Percentiles rank a stretch among this genome's conserved stretches.
phyloP scores from a whole-genome alignment of 441 rosid species.

The Theobroma grandiflorum region DNA sequence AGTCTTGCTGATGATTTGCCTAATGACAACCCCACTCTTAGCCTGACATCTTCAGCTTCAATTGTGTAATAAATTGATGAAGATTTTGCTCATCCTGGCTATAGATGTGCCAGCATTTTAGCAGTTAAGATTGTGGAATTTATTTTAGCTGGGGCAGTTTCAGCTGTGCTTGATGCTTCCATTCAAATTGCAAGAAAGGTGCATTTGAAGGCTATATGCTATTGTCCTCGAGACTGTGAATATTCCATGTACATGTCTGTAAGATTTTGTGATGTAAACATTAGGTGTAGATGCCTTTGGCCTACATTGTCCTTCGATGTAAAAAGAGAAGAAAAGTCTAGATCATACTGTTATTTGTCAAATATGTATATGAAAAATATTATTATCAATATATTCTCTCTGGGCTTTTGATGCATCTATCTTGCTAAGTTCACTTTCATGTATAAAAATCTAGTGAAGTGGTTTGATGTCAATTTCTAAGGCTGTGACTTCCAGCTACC shows the following conservation, averaged over 20 bases:
- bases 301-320: conserved; percentile 3
- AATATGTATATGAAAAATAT: conserved; percentile 14
- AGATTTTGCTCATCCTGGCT: neutral
- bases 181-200: neutral
- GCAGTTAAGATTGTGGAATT: conserved; percentile 13
- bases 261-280: neutral
- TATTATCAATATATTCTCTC: neutral
- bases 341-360: neutral
- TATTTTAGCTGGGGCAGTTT: conserved; percentile 10
- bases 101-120: neutral
- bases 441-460: neutral
- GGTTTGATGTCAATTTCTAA: neutral
- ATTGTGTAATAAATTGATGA: neutral
- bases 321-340: neutral
- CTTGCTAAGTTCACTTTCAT: neutral
- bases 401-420: neutral
- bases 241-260: conserved; percentile 15
- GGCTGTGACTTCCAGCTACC: neutral
- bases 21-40: conserved; percentile 1
- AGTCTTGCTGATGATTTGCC: conserved; percentile 38
- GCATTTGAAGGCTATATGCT: neutral
- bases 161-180: neutral
- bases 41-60: neutral
- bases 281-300: conserved; percentile 19
- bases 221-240: conserved; percentile 10